Base-by-base conservation (phyloP, 192 early-diverging fungal species). In the Podila epigama region DNA sequence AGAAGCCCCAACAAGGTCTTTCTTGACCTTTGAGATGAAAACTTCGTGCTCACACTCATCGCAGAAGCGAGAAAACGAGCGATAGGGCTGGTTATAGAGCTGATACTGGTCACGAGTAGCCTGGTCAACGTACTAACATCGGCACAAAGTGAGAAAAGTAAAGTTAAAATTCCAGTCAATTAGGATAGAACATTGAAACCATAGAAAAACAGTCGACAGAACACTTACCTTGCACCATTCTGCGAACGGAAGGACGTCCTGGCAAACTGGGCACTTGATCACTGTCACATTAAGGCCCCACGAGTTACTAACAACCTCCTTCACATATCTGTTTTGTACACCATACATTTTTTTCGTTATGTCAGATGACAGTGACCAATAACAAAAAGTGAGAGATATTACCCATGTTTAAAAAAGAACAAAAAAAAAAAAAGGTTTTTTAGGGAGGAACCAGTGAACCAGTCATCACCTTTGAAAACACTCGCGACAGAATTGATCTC, bases 231-330 rank as follows among this genome's bases (percentile, higher is more conserved):
- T 79, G 64, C 78, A 79, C 87, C 87, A 88, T 77, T 88, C 87
- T 22, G 70, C 51, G 27, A 82, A 77, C 39, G 83, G 66, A 32
- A 88, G 79, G n/a, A 41, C 31, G 11, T 79, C 82, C 51, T 81
- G 83, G 58, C 87, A 88, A 13, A 88, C 87, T 42, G 87, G 87
- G 57, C 87, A 88, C 50, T 79, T 84, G 62, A 88, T 85, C 50
- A 81, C 81, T 13, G 85, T 88, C n/a, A 86, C 75, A 52, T 71
- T 69, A 13, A 88, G 75, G 20, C 87, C 87, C 87, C 87, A 88
- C 20, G 87, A 88, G 60, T 81, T 82, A 35, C 73, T 82, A 39
- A 88, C 86, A 5, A 86, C 83, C 59, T 88, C 84, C 31, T 75
- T 82, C 22, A 88, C 80, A 60, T 88, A 88, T 58, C 72, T 84